Base-by-base conservation (phyloP, 306 rosid genomes). In the Ormosia semicastrata region DNA sequence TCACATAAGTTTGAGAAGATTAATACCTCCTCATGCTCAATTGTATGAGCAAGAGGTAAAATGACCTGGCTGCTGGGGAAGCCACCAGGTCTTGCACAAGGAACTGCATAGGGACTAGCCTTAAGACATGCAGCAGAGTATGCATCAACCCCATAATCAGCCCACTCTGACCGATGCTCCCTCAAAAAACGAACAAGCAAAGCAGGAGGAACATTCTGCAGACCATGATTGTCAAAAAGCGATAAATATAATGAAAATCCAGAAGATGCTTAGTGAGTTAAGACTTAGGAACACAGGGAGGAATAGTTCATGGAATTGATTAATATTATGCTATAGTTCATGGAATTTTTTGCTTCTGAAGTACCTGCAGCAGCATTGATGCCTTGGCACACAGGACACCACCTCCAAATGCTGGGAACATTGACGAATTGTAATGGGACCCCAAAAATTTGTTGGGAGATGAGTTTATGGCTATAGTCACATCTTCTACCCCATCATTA, bases 151-250 rank as follows among this genome's bases (percentile, higher is more conserved):
- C 98, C 98, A 76, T 90, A 91, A 84, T 95, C 99, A 14, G 99
- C 98, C 99, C 99, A 95, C 62, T 95, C 99, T 0, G 99, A 92
- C 0, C 99, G 92, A 80, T 95, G 99, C 89, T 95, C 99, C 88
- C 99, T 92, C 88, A 95, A 80, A 81, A 93, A 95, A 3, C 96
- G 98, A 81, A 95, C 97, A 73, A 95, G 97, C 86, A 95, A 81
- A 49, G 99, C 98, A 68, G 99, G 99, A 33, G 99, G 99, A 63
- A 95, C 99, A 86, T 92, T 86, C 99, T 95, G 89, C 34, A 76
- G 41, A 32, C 3, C 9, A 52, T 8, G 53, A 79, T 71, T 5
- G 24, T 9, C 37, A 7, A 43, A 52, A 43, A 52, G 12, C 17
- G 12, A 13, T 5, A 17, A 77, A 41, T 10, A 59, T 8, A 17